Evolutionary conservation across 129 eudicot genomes (phyloP).

Genomic region (Flaveria brownii): DNA sequence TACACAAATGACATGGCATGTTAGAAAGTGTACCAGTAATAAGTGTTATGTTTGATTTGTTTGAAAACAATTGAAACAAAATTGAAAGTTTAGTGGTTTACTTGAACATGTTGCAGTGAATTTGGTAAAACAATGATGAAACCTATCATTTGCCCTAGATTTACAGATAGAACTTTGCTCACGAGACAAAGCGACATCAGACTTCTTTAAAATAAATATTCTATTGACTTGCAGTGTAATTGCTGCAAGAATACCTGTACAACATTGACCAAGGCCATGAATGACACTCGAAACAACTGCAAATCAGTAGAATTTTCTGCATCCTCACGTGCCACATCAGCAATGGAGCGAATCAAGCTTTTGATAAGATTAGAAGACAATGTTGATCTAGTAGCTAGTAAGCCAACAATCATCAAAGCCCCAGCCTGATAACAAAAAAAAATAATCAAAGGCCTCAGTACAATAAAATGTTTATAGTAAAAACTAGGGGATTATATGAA

Average conservation of each 20-base stretch:
- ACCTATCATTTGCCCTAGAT: neutral
- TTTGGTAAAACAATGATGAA: neutral
- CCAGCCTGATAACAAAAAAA: constrained; percentile 57
- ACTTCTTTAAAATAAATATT: neutral
- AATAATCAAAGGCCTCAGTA: constrained; percentile 13
- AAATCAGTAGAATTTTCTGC: constrained; percentile 59
- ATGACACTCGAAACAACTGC: constrained; percentile 65
- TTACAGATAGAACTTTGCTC: neutral
- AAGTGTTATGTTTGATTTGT: neutral
- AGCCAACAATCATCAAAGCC: constrained; percentile 76
- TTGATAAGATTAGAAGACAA: constrained; percentile 64
- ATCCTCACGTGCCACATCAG: constrained; percentile 62
- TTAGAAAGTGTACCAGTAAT: neutral
- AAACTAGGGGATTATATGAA: neutral
- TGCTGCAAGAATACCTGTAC: constrained; percentile 59
- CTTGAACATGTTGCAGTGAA: neutral
- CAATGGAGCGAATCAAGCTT: constrained; percentile 67
- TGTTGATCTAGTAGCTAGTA: constrained; percentile 63
- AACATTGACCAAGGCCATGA: constrained; percentile 68
- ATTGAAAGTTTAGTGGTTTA: neutral
- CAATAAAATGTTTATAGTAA: neutral
- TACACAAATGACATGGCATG: neutral
- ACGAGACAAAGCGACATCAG: constrained; percentile 2
- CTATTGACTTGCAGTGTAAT: constrained; percentile 9
- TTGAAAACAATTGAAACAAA: neutral